A percentile compares a stretch with the other conserved stretches of the same genome.
These are phyloP conservation scores for Penicillium sp. DNA, from an alignment of 2,329 filamentous ascomycete genomes.

Conservation along the genomic window DNA sequence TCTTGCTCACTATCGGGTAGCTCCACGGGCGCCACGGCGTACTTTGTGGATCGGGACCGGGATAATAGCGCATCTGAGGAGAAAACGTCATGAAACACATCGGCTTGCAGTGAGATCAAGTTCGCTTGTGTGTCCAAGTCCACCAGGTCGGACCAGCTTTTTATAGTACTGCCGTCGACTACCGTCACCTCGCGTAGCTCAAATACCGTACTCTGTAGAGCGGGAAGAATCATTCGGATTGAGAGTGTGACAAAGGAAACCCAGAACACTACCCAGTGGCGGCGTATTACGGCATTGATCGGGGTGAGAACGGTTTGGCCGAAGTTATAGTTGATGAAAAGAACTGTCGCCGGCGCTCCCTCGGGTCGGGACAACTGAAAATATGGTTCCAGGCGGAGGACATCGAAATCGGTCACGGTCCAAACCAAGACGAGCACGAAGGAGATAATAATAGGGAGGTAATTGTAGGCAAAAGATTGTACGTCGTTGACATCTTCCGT, in stretches of 20 bases:
- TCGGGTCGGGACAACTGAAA: constrained; percentile 42
- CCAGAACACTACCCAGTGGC: constrained; percentile 34
- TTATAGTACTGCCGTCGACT: constrained; percentile 23
- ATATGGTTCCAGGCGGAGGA: constrained; percentile 51
- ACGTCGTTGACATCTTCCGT: constrained; percentile 29
- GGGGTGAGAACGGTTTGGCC: constrained; percentile 38
- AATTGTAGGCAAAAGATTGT: constrained; percentile 39
- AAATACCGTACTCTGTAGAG: constrained; percentile 34
- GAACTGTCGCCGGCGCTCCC: constrained; percentile 33
- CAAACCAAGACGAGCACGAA: constrained; percentile 50
- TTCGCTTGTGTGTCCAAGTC: constrained; percentile 30
- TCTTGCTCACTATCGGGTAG: constrained; percentile 25
- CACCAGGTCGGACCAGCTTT: constrained; percentile 32
- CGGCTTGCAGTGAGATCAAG: constrained; percentile 33
- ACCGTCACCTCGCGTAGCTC: constrained; percentile 33
- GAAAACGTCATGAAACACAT: constrained; percentile 22
- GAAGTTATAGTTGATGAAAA: constrained; percentile 41
- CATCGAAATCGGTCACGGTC: constrained; percentile 52
- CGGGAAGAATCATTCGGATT: constrained; percentile 36
- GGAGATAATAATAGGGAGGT: constrained; percentile 47
- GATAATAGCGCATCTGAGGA: constrained; percentile 19
- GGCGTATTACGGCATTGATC: constrained; percentile 32
- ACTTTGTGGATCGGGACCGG: constrained; percentile 30
- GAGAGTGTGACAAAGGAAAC: constrained; percentile 35
- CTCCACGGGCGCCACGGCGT: constrained; percentile 35